Base-by-base conservation (phyloP, 495 filamentous ascomycete species). In the Penicillium alfredii region DNA sequence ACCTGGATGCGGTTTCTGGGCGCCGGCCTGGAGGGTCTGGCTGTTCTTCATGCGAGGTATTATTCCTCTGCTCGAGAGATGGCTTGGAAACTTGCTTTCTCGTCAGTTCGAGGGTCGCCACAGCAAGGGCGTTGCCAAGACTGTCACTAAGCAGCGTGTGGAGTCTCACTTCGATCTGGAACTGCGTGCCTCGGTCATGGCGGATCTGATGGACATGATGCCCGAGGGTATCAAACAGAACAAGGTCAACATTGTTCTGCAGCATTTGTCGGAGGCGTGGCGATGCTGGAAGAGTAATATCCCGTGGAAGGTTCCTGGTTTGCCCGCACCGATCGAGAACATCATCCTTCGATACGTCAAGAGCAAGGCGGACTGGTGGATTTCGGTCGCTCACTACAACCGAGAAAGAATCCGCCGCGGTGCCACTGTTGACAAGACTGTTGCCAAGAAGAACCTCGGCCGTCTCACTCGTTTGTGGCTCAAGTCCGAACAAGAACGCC, bases 251-350 rank as follows among this genome's bases (percentile, higher is more conserved):
- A 94, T 92, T 1, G 90, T 99, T 21, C 70, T 99, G 30, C 92
- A 99, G 52, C 92, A 99, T 76, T 67, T 97, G 15, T 94, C 87
- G 0, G 92, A 99, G 65, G 92, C 92, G 6, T 99, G 92, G 92
- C 74, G 92, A 61, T 99, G 92, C 64, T 99, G 92, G 92, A 99
- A 99, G 83, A 95, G 88, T 73, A 98, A 98, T 53, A 97, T 98
- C 50, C 92, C 92, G 4, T 98, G 92, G 92, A 98, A 98, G 66
- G 92, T 98, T 2, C 92, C 92, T 36, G 92, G 92, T 18, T 61
- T 98, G 33, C 92, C 92, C 25, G 93, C 93, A 3, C 88, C 92
- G 2, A 97, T 98, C 38, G 92, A 98, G 63, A 97, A 97, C 52
- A 94, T 97, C 49, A 97, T 98, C 52, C 73, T 98, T 40, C 82